Evolutionary conservation across 768 basidiomycete genomes (phyloP), one percentile per base, ranked within the genome.

Genomic region (Kwoniella mangroviensis): DNA sequence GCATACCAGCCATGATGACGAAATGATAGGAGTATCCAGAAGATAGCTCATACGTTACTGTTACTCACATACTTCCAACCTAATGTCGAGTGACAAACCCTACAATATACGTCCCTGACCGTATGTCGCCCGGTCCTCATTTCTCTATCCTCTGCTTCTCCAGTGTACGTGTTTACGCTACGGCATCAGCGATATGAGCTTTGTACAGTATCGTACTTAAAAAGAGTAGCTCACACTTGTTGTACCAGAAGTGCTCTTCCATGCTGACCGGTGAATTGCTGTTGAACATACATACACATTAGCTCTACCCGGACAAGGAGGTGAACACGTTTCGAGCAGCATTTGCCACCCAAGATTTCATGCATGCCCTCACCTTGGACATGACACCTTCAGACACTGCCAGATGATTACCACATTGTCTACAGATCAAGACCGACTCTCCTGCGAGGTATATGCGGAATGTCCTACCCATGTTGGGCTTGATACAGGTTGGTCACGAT

Each of bases 41-140:
- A 15, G 11, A 28, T 17, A 42, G 5, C 17, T 45, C 11, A 3
- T 15, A 26, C 4, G 2, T 45, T 2, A 21, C 7, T 11, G 12
- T 1, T 10, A 68, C 90, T 83, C 81, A 93, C 97, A 83, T 99
- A 99, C 94, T 98, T 98, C 96, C 97, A 98, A 66, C 96, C 96
- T 41, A 99, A 87, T 19, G 87, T 88, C 60, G 88, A 88, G 69
- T 89, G 88, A 84, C 96, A 99, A 83, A 95, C 96, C 86, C 87
- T 85, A 84, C 96, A 99, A 84, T 88, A 92, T 72, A 98, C 93
- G 82, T 99, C 96, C 67, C 96, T 90, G 42, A 99, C 96, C 28
- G 91, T 92, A 84, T 99, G 97, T 77, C 92, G 89, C 22, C 96
- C 96, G 22, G 96, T 99, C 40, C 94, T 95, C 96, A 98, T 99